Conservation (phyloP, 129 eudicot genomes). For the Silybum marianum region DNA sequence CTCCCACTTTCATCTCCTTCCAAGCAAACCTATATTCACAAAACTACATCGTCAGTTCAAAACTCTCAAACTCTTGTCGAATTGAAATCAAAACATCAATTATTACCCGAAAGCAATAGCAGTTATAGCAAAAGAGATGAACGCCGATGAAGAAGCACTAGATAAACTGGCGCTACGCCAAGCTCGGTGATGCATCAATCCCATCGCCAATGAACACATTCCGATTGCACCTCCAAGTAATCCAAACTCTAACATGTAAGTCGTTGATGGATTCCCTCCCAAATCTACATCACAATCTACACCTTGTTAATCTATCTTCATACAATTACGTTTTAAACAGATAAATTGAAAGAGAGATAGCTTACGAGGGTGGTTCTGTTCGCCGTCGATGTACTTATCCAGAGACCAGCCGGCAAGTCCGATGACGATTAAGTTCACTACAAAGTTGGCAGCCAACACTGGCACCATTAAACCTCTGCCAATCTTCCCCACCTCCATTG, state of each 20-base stretch:
- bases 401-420: slow-evolving; percentile 86
- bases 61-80: background rate
- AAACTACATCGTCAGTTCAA: background rate
- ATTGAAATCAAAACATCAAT: background rate
- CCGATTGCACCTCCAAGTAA: slow-evolving; percentile 76
- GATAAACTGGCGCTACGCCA: slow-evolving; percentile 67
- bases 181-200: slow-evolving; percentile 58
- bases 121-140: slow-evolving; percentile 66
- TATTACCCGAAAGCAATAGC: slow-evolving; percentile 73
- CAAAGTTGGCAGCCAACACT: slow-evolving; percentile 55
- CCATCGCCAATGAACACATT: slow-evolving; percentile 50
- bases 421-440: slow-evolving; percentile 51
- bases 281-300: slow-evolving; percentile 42
- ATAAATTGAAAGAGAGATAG: background rate
- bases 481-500: slow-evolving; percentile 59
- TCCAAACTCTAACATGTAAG: slow-evolving; percentile 61
- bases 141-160: slow-evolving; percentile 60
- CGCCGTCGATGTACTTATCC: slow-evolving; percentile 83
- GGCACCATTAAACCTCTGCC: slow-evolving; percentile 73
- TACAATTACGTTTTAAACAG: background rate
- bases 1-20: slow-evolving; percentile 85
- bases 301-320: background rate
- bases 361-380: slow-evolving; percentile 71
- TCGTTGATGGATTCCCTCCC: slow-evolving; percentile 87
- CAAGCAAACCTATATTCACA: slow-evolving; percentile 54